Evolutionary conservation across 2,329 filamentous ascomycete genomes (phyloP).

Genomic region (Hypocrella siamensis): DNA sequence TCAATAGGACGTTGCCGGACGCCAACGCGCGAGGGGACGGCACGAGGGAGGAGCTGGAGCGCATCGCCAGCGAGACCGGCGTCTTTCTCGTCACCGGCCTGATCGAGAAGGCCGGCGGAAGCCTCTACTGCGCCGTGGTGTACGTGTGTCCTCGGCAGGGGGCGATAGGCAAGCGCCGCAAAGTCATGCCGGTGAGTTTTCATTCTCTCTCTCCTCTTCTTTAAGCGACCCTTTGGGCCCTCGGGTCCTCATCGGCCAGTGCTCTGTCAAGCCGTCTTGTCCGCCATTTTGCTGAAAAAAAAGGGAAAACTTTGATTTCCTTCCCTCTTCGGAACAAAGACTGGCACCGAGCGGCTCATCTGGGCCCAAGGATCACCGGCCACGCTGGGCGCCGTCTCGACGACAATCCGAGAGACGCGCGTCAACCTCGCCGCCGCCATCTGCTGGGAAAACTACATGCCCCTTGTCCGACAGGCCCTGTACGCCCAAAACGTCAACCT

Average conservation of each 20-base stretch:
- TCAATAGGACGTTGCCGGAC: slow-evolving; percentile 37
- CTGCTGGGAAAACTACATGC: slow-evolving; percentile 98
- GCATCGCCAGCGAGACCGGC: slow-evolving; percentile 58
- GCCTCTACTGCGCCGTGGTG: slow-evolving; percentile 67
- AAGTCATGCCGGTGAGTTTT: slow-evolving; percentile 66
- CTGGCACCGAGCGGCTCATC: slow-evolving; percentile 65
- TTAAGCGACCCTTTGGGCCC: not conserved
- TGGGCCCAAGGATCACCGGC: slow-evolving; percentile 77
- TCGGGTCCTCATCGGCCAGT: not conserved
- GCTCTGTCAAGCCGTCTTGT: too few species aligned
- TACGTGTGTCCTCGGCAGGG: slow-evolving; percentile 67
- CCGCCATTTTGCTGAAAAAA: too few species aligned
- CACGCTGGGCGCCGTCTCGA: slow-evolving; percentile 65
- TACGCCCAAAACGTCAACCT: slow-evolving; percentile 87
- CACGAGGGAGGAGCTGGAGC: slow-evolving; percentile 65
- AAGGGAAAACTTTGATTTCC: not conserved
- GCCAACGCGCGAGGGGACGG: slow-evolving; percentile 31
- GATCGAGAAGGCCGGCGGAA: slow-evolving; percentile 68
- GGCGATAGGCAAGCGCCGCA: slow-evolving; percentile 69
- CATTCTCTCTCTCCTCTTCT: not conserved
- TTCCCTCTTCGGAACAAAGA: slow-evolving; percentile 25
- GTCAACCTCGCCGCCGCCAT: slow-evolving; percentile 77
- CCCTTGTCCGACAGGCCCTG: slow-evolving; percentile 64
- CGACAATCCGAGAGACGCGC: slow-evolving; percentile 61
- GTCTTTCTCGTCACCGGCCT: slow-evolving; percentile 70